These are phyloP conservation scores for Ambrosia artemisiifolia DNA, from an alignment of 129 eudicot species.

Conservation along the genomic window DNA sequence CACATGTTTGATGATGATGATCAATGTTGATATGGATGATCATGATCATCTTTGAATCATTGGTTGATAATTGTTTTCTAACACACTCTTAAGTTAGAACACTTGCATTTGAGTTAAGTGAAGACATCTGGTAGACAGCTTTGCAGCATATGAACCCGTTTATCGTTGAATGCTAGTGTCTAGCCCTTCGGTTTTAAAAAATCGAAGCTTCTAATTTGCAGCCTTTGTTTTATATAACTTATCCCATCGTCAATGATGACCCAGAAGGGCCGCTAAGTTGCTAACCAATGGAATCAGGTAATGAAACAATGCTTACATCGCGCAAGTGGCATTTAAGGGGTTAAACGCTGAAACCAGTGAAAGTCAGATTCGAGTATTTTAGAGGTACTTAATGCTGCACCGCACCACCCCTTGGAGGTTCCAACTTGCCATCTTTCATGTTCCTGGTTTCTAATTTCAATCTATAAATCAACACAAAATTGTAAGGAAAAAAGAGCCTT, in stretches of 20 bases:
- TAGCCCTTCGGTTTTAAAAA: not conserved
- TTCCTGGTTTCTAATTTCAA: not conserved
- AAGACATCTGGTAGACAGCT: not conserved
- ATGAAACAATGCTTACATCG: too few species aligned
- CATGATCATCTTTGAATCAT: conserved; percentile 1
- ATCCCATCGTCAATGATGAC: too few species aligned
- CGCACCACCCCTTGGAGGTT: not conserved
- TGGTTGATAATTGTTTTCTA: not conserved
- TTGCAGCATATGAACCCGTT: not conserved
- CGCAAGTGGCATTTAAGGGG: not conserved
- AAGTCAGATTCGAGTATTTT: not conserved
- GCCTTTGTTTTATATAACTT: not conserved
- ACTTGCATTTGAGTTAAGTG: not conserved
- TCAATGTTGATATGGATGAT: not conserved
- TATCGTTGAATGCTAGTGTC: not conserved
- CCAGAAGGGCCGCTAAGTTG: too few species aligned
- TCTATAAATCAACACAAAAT: not conserved
- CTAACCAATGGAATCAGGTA: too few species aligned
- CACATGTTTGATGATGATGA: not conserved
- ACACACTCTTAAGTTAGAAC: not conserved
- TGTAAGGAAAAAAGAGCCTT: not conserved
- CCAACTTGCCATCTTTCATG: not conserved
- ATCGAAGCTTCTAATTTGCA: not conserved
- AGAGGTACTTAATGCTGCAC: not conserved
- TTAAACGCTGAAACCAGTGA: not conserved